Base-by-base conservation (phyloP, 1,284 basidiomycete species). In the Cutaneotrichosporon cyanovorans region DNA sequence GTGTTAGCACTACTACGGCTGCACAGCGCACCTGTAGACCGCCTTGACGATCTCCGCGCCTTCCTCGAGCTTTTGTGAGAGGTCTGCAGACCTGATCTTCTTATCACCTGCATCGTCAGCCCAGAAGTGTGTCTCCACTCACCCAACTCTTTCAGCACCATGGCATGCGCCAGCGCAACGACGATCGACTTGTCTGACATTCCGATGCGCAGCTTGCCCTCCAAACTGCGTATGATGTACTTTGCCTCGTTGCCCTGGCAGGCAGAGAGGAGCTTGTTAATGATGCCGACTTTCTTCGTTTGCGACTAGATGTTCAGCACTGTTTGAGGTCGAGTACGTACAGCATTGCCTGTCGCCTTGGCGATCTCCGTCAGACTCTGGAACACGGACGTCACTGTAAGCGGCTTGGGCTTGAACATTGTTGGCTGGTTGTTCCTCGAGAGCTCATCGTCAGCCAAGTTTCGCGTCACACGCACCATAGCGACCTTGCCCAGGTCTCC, bases 171-270 rank as follows among this genome's bases (percentile, higher is more conserved):
- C 28, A 95, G 74, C 18, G 89, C 85, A 22, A 92, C 85, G 16
- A 95, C 76, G 7, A 95, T 84, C 0, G 91, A 92, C 45, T 87
- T 82, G 66, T 98, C 95, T 2, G 95, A 95, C 58, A 98, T 84
- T 37, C 95, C 90, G 63, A 99, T 98, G 6, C 95, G 82, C 31
- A 99, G 79, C 72, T 99, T 99, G 46, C 95, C 95, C 73, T 97
- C 93, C 57, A 98, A 73, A 68, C 86, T 90, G 40, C 95, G 84
- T 43, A 98, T 85, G 53, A 98, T 86, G 68, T 93, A 99, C 69
- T 97, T 98, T 19, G 93, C 91, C 62, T 82, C 80, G 33, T 61
- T 70, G 37, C 83, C 87, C 62, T 89, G 83, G 63, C 92, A 98
- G 5, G 89, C 84, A 2, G 92, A 89, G 1, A 99, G 77, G 2